phyloP scores from a whole-genome alignment of 140 eudicot genomes.

The Cichorium intybus region DNA sequence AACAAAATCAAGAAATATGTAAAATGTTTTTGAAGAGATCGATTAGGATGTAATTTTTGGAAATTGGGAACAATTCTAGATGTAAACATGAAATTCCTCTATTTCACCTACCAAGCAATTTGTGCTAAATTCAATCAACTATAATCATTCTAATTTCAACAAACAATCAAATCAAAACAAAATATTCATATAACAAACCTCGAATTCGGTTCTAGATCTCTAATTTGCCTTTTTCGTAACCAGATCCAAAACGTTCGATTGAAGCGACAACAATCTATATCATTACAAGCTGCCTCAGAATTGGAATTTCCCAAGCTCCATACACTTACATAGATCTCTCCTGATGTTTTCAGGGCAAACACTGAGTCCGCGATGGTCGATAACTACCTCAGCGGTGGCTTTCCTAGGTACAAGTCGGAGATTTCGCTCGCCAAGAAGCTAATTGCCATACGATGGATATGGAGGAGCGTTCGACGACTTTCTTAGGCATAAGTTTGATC shows the following conservation, averaged over 20 bases:
- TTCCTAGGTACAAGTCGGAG: constrained; percentile 92
- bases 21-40: neutral
- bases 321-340: constrained; percentile 51
- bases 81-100: neutral
- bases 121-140: neutral
- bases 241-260: constrained; percentile 45
- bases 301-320: constrained; percentile 46
- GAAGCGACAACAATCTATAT: constrained; percentile 30
- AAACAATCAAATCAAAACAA: neutral
- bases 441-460: constrained; percentile 68
- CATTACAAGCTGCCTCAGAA: constrained; percentile 3
- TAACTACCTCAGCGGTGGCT: constrained; percentile 63
- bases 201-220: constrained; percentile 63
- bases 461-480: constrained; percentile 5
- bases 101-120: constrained; percentile 8
- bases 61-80: neutral
- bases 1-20: neutral
- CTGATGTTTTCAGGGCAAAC: constrained; percentile 48
- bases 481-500: no score
- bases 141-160: neutral
- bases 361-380: constrained; percentile 54
- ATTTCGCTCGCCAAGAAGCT: constrained; percentile 46
- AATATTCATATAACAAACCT: constrained; percentile 38
- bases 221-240: constrained; percentile 41
- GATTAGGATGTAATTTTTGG: no score